Conservation (phyloP, 2,329 filamentous ascomycete genomes). For the Cytospora leucostoma region DNA sequence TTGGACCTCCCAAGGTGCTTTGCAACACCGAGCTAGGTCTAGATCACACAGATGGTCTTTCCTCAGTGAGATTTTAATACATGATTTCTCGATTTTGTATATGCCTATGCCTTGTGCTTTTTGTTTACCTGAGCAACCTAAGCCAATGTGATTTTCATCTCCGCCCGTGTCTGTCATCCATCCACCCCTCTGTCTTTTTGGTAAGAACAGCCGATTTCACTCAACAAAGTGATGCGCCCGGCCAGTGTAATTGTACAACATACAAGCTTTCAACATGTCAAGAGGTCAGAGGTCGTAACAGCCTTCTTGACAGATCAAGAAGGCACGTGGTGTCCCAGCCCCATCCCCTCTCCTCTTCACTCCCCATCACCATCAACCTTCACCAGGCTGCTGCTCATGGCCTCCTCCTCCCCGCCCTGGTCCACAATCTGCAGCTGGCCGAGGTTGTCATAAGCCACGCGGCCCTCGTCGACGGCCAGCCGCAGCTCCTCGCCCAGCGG, state of each 20-base stretch:
- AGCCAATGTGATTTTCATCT: too few relatives aligned
- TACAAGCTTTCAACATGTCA: neutral
- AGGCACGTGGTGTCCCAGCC: neutral
- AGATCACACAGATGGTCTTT: too few relatives aligned
- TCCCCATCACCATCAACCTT: neutral
- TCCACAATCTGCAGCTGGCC: slow-evolving; percentile 50
- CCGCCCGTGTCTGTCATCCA: too few relatives aligned
- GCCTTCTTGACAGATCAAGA: neutral
- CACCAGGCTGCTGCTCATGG: neutral
- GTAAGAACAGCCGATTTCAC: too few relatives aligned
- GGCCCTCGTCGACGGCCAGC: slow-evolving; percentile 57
- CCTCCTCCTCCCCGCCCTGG: neutral
- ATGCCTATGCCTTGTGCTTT: too few relatives aligned
- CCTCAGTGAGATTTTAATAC: too few relatives aligned
- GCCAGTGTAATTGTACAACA: neutral
- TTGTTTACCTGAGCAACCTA: too few relatives aligned
- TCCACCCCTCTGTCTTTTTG: too few relatives aligned
- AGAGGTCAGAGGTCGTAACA: neutral
- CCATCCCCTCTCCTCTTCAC: slow-evolving; percentile 13
- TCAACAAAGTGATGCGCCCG: neutral
- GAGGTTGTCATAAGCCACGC: slow-evolving; percentile 56
- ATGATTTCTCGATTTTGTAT: too few relatives aligned
- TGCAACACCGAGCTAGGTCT: too few relatives aligned
- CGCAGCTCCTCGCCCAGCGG: slow-evolving; percentile 56
- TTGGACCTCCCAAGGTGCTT: too few relatives aligned